A percentile compares a stretch with the other conserved stretches of the same genome.
phyloP scores from a whole-genome alignment of 2,329 filamentous ascomycete species.

The Aspergillus sp. region DNA sequence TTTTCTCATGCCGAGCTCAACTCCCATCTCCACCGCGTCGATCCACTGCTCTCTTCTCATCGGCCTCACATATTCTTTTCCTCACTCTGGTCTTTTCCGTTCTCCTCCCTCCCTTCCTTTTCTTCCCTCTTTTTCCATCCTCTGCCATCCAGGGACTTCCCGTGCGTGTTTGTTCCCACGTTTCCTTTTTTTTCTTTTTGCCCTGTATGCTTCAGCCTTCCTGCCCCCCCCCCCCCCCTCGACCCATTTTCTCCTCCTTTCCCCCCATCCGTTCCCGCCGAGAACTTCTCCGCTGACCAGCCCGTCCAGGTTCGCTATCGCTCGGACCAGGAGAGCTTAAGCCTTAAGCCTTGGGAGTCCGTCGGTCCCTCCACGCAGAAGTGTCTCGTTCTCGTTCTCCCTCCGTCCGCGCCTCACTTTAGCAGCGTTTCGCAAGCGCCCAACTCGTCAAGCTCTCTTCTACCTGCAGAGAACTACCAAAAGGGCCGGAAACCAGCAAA shows the following conservation, averaged over 20 bases:
- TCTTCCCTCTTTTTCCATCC: constrained; percentile 17
- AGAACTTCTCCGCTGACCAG: constrained; percentile 10
- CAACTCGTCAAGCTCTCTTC: constrained; percentile 12
- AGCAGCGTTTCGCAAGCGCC: constrained; percentile 14
- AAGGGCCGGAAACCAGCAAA: constrained; percentile 1
- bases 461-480: not conserved
- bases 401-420: constrained; percentile 16
- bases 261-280: constrained; percentile 4
- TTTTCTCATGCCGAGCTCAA: constrained; percentile 10
- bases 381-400: constrained; percentile 6
- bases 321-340: constrained; percentile 7
- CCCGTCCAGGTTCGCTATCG: constrained; percentile 4
- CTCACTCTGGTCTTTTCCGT: constrained; percentile 1
- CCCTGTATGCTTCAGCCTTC: not conserved
- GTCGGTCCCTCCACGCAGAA: constrained; percentile 11
- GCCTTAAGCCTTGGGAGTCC: not conserved
- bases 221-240: not conserved
- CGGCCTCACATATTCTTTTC: constrained; percentile 10
- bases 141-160: constrained; percentile 2
- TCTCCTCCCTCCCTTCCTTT: constrained; percentile 3
- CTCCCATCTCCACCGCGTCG: constrained; percentile 21
- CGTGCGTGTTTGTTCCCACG: constrained; percentile 4
- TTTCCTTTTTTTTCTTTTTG: constrained; percentile 6
- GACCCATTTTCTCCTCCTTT: too few relatives aligned
- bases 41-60: constrained; percentile 22